Evolutionary conservation across 2,329 filamentous ascomycete species (phyloP).

Genomic region (Calcarisporium arbuscula): DNA sequence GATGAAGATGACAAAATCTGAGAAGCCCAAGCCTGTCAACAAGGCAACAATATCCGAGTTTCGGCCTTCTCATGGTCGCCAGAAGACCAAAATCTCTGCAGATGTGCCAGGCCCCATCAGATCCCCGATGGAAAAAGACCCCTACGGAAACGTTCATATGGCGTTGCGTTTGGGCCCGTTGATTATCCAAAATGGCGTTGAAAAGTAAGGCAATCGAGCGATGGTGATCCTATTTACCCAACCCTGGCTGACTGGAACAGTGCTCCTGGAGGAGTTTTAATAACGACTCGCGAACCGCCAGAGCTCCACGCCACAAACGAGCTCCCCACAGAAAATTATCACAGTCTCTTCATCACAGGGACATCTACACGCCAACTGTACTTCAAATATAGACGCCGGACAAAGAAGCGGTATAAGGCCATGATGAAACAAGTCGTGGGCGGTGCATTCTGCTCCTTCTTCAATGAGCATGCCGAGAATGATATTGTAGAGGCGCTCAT

Average conservation of each 20-base stretch:
- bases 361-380: conserved; percentile 11
- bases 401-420: conserved; percentile 26
- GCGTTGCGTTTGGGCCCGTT: conserved; percentile 31
- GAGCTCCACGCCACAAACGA: conserved; percentile 16
- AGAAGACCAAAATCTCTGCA: conserved; percentile 14
- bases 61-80: conserved; percentile 11
- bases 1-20: neutral
- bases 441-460: conserved; percentile 23
- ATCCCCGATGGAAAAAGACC: conserved; percentile 23
- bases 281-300: conserved; percentile 19
- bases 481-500: conserved; percentile 22
- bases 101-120: conserved; percentile 25
- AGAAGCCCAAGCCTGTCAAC: conserved; percentile 5
- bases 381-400: conserved; percentile 10
- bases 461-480: conserved; percentile 17
- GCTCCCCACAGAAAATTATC: conserved; percentile 12
- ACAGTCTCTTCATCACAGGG: conserved; percentile 15
- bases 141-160: conserved; percentile 34
- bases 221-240: fast-evolving
- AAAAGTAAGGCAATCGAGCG: conserved; percentile 28
- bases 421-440: conserved; percentile 36
- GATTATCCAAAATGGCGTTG: conserved; percentile 32
- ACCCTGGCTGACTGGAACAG: conserved; percentile 3
- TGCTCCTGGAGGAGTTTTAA: conserved; percentile 17
- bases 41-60: conserved; percentile 13